Percentiles rank a stretch among this genome's conserved stretches.
phyloP scores from a whole-genome alignment of 805 yeast genomes.

The Wickerhamiella slavikovae region DNA sequence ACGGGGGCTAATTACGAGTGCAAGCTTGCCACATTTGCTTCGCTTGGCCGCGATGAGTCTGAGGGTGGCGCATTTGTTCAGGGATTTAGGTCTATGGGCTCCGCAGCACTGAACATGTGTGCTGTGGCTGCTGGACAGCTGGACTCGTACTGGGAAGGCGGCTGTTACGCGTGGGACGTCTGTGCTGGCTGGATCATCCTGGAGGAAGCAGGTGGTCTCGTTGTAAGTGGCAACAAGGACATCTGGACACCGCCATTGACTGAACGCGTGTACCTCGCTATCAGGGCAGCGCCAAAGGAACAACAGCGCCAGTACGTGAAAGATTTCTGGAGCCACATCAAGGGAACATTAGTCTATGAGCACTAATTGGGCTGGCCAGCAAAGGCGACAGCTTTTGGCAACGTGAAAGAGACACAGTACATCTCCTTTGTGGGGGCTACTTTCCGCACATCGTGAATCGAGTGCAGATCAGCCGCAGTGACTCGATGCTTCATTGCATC shows the following conservation, averaged over 20 bases:
- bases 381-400: conserved; percentile 26
- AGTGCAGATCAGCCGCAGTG: conserved; percentile 25
- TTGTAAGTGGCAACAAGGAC: conserved; percentile 34
- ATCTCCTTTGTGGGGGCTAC: conserved; percentile 95
- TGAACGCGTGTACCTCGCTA: conserved; percentile 33
- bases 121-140: conserved; percentile 36
- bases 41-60: conserved; percentile 21
- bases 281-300: conserved; percentile 28
- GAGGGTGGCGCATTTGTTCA: conserved; percentile 37
- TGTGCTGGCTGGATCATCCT: conserved; percentile 48
- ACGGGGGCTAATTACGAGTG: conserved; percentile 28
- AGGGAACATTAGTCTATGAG: conserved; percentile 25
- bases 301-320: conserved; percentile 26
- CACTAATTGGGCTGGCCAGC: conserved; percentile 5
- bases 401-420: conserved; percentile 67
- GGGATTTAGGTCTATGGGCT: conserved; percentile 40
- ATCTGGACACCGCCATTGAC: conserved; percentile 30
- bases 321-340: conserved; percentile 29
- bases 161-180: conserved; percentile 52
- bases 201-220: conserved; percentile 35
- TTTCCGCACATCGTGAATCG: conserved; percentile 70
- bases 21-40: conserved; percentile 28
- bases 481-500: conserved; percentile 26
- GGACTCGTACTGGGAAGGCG: conserved; percentile 52
- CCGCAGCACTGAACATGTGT: conserved; percentile 43